Evolutionary conservation across 73 alveolate genomes (phyloP).

Genomic region (Tetrahymena borealis): DNA sequence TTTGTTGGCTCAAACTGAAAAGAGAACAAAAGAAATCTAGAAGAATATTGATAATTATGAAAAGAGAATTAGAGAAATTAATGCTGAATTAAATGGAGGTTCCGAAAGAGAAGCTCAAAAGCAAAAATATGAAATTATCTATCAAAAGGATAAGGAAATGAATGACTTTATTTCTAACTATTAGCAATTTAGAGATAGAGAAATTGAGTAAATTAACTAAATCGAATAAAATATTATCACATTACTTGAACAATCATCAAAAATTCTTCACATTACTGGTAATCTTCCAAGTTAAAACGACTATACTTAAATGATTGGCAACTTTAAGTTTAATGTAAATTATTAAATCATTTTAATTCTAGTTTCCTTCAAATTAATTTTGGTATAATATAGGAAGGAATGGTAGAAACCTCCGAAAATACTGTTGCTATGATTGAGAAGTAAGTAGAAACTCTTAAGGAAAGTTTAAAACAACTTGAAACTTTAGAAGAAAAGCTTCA

Average conservation of each 20-base stretch:
- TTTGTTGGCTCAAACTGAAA: constrained; percentile 80
- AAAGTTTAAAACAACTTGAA: constrained; percentile 66
- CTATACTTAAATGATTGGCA: constrained; percentile 53
- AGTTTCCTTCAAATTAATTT: no score
- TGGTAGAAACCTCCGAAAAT: constrained; percentile 55
- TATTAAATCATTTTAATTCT: no score
- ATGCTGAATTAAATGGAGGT: constrained; percentile 73
- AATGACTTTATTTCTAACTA: constrained; percentile 86
- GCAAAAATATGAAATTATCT: constrained; percentile 79
- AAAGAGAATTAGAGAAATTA: constrained; percentile 80
- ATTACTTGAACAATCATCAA: constrained; percentile 71
- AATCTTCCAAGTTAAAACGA: constrained; percentile 58
- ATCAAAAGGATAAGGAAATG: constrained; percentile 90
- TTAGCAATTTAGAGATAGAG: constrained; percentile 71
- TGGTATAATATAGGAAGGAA: constrained; percentile 25
- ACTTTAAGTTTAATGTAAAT: constrained; percentile 47
- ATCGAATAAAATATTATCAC: constrained; percentile 76
- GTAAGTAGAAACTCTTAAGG: constrained; percentile 54
- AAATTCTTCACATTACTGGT: constrained; percentile 44
- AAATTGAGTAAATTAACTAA: constrained; percentile 63
- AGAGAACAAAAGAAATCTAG: constrained; percentile 81
- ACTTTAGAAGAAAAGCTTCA: constrained; percentile 60
- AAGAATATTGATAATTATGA: constrained; percentile 80
- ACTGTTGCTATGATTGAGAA: constrained; percentile 65
- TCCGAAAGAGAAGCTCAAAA: constrained; percentile 69